phyloP scores from a whole-genome alignment of 1,284 basidiomycete genomes.

The Grifola frondosa region DNA sequence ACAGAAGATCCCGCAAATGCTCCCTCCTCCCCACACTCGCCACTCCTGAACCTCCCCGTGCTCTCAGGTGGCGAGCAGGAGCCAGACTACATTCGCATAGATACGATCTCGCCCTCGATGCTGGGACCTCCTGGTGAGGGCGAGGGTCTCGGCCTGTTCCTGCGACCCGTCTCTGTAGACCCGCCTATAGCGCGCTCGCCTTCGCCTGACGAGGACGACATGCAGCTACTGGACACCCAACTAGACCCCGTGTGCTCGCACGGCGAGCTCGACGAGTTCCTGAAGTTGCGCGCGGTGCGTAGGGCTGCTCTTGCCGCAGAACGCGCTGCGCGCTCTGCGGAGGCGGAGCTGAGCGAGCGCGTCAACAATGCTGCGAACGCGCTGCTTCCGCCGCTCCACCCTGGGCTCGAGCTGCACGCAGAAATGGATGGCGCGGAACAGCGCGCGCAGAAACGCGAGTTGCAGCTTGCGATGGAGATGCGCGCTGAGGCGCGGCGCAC shows the following conservation, averaged over 20 bases:
- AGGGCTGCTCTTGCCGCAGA: conserved; percentile 41
- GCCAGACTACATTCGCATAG: no score
- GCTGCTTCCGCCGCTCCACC: conserved; percentile 21
- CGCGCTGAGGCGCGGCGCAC: conserved; percentile 44
- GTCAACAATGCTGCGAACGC: conserved; percentile 23
- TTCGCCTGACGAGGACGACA: conserved; percentile 45
- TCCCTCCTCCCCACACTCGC: conserved; percentile 17
- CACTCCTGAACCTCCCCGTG: conserved; percentile 12
- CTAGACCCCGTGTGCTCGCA: conserved; percentile 40
- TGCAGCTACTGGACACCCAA: conserved; percentile 33
- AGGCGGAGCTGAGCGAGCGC: conserved; percentile 34
- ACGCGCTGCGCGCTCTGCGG: conserved; percentile 38
- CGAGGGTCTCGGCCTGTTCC: conserved; percentile 21
- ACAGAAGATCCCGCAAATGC: conserved; percentile 11
- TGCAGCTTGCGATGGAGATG: conserved; percentile 39
- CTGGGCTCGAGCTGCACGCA: conserved; percentile 3
- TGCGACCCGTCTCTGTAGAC: conserved; percentile 22
- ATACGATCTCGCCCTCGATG: conserved; percentile 4
- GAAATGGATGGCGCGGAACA: conserved; percentile 21
- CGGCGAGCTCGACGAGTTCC: conserved; percentile 29
- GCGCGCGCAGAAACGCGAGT: conserved; percentile 29
- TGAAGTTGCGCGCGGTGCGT: conserved; percentile 37
- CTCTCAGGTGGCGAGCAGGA: no score
- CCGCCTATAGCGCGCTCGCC: conserved; percentile 43
- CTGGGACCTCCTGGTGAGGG: background rate